Conservation (phyloP, 768 basidiomycete genomes). For the Hericium alpestre region DNA sequence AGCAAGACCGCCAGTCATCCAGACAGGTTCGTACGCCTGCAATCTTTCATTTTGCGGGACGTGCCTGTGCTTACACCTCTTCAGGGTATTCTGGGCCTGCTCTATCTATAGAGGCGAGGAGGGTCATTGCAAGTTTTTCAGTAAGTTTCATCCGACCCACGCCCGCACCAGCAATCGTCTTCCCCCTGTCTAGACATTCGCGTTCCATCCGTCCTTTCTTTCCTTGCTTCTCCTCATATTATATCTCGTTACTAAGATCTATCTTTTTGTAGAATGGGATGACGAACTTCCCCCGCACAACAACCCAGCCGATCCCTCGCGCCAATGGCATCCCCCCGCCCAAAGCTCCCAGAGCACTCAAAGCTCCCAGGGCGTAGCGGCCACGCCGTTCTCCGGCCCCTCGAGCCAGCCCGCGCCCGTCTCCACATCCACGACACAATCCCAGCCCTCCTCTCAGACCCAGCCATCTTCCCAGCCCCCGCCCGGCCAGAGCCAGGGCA, state of each 20-base stretch:
- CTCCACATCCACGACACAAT: not conserved
- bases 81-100: constrained; percentile 31
- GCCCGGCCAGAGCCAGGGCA: not conserved
- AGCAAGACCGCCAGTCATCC: constrained; percentile 16
- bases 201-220: too few relatives aligned
- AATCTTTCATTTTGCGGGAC: constrained; percentile 14
- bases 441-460: not conserved
- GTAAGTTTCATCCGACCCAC: constrained; percentile 16
- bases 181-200: too few relatives aligned
- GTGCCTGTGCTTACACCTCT: not conserved
- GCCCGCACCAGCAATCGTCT: not conserved
- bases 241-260: not conserved
- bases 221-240: too few relatives aligned
- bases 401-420: not conserved
- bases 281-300: constrained; percentile 13
- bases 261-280: constrained; percentile 20
- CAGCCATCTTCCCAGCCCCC: not conserved
- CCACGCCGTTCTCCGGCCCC: not conserved
- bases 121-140: constrained; percentile 26
- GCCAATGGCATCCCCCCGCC: not conserved
- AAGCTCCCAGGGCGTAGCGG: not conserved
- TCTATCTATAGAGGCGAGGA: constrained; percentile 15
- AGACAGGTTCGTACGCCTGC: constrained; percentile 25
- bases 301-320: not conserved
- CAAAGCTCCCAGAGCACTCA: not conserved